phyloP scores from a whole-genome alignment of 2,329 filamentous ascomycete species.

The Chaetothyriales sp. region DNA sequence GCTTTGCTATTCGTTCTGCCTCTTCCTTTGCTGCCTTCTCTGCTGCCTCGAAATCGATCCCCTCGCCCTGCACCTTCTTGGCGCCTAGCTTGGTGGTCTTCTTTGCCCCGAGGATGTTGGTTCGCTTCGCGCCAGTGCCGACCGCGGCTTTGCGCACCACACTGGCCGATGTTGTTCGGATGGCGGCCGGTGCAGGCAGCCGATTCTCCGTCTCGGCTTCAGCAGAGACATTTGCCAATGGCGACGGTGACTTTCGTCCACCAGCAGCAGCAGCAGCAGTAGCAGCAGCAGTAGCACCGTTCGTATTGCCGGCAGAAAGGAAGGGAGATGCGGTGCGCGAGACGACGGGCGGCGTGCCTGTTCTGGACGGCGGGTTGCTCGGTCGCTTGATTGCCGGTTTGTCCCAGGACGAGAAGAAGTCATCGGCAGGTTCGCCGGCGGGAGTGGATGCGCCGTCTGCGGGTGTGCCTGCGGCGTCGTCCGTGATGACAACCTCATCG shows the following conservation, averaged over 20 bases:
- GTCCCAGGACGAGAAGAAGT: slow-evolving; percentile 99
- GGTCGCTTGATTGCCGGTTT: slow-evolving; percentile 94
- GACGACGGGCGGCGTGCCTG: slow-evolving; percentile 67
- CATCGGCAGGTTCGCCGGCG: slow-evolving; percentile 58
- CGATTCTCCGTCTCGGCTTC: slow-evolving; percentile 39
- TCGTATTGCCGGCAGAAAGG: slow-evolving; percentile 53
- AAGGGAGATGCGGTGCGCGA: slow-evolving; percentile 82
- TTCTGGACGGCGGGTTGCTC: slow-evolving; percentile 82
- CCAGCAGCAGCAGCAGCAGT: no score
- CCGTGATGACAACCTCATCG: slow-evolving; percentile 70
- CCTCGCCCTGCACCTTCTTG: slow-evolving; percentile 67
- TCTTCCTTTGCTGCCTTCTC: slow-evolving; percentile 97
- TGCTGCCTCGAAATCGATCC: slow-evolving; percentile 92
- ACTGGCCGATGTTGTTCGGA: slow-evolving; percentile 61
- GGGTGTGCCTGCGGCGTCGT: slow-evolving; percentile 47
- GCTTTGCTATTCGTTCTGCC: slow-evolving; percentile 84
- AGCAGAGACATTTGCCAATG: slow-evolving; percentile 37
- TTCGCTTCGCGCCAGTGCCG: slow-evolving; percentile 55
- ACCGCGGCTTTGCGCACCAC: slow-evolving; percentile 62
- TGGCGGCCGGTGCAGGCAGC: slow-evolving; percentile 46
- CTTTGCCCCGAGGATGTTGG: slow-evolving; percentile 74
- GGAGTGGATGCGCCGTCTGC: slow-evolving; percentile 59
- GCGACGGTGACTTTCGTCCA: slow-evolving; percentile 64
- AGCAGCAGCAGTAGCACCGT: slow-evolving; percentile 54
- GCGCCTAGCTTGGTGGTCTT: slow-evolving; percentile 73